phyloP scores from a whole-genome alignment of 2,329 filamentous ascomycete genomes.

The Huntiella omanensis region DNA sequence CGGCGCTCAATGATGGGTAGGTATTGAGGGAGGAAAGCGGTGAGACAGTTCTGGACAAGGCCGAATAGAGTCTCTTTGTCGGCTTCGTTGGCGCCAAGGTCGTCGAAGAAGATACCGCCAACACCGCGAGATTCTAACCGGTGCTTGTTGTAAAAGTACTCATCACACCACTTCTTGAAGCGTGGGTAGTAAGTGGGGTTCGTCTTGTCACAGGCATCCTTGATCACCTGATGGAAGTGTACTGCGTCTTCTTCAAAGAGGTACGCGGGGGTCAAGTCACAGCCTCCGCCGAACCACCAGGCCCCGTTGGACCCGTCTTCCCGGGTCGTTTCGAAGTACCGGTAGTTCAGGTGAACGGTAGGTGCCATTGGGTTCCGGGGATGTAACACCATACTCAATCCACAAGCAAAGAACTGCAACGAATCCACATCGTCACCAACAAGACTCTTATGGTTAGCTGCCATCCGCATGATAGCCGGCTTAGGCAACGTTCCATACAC shows the following conservation, averaged over 20 bases:
- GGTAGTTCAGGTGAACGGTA: slow-evolving; percentile 94
- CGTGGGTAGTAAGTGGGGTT: slow-evolving; percentile 79
- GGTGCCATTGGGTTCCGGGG: slow-evolving; percentile 92
- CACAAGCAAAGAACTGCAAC: slow-evolving; percentile 87
- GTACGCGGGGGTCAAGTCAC: slow-evolving; percentile 81
- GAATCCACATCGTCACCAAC: slow-evolving; percentile 52
- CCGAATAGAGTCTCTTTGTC: slow-evolving; percentile 79
- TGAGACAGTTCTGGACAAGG: slow-evolving; percentile 70
- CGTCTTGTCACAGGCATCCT: slow-evolving; percentile 82
- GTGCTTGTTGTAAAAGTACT: slow-evolving; percentile 93
- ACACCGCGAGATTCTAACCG: slow-evolving; percentile 70
- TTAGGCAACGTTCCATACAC: slow-evolving; percentile 85
- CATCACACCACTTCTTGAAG: slow-evolving; percentile 97
- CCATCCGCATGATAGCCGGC: slow-evolving; percentile 80
- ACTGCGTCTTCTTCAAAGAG: slow-evolving; percentile 94
- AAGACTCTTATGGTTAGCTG: slow-evolving; percentile 82
- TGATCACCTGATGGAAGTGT: slow-evolving; percentile 89
- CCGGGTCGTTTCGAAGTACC: slow-evolving; percentile 92
- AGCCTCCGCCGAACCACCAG: slow-evolving; percentile 97
- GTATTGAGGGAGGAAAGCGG: slow-evolving; percentile 79
- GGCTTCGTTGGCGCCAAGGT: slow-evolving; percentile 72
- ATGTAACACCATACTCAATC: slow-evolving; percentile 82
- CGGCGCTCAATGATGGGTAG: slow-evolving; percentile 71
- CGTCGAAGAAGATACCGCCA: slow-evolving; percentile 97
- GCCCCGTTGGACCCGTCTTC: slow-evolving; percentile 61